A percentile compares a stretch with the other conserved stretches of the same genome.
Conservation (phyloP, 768 basidiomycete genomes). For the Suillus subluteus region DNA sequence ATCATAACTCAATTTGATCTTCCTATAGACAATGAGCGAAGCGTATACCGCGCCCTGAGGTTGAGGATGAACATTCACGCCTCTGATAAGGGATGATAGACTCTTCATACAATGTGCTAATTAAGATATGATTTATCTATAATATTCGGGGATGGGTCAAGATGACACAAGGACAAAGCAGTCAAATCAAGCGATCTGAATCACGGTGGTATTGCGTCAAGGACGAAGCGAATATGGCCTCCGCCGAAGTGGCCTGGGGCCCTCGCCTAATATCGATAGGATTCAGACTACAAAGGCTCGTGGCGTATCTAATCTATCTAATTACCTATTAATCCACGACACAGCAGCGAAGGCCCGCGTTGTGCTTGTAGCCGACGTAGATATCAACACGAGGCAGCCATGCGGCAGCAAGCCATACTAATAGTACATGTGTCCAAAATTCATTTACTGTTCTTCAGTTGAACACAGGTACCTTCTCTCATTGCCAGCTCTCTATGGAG, state of each 20-base stretch:
- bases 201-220: not conserved
- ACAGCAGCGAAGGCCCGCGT: not conserved
- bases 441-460: not conserved
- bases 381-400: slow-evolving; percentile 4
- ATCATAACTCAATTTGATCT: not conserved
- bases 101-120: not conserved
- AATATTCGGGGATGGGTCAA: not conserved
- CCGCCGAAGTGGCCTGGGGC: not conserved
- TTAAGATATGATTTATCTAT: not conserved
- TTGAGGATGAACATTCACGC: not conserved
- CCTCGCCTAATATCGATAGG: not conserved
- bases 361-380: not conserved
- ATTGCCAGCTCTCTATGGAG: not conserved
- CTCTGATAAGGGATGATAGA: not conserved
- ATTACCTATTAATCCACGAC: slow-evolving; percentile 6
- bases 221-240: not conserved
- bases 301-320: not conserved
- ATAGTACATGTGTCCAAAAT: no score
- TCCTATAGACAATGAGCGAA: not conserved
- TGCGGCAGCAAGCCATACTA: not conserved
- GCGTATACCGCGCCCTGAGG: not conserved
- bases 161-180: not conserved
- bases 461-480: not conserved
- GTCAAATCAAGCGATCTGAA: not conserved
- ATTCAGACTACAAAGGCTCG: not conserved